Evolutionary conservation across 345 rosid species (phyloP).

Genomic region (Salix caprea): DNA sequence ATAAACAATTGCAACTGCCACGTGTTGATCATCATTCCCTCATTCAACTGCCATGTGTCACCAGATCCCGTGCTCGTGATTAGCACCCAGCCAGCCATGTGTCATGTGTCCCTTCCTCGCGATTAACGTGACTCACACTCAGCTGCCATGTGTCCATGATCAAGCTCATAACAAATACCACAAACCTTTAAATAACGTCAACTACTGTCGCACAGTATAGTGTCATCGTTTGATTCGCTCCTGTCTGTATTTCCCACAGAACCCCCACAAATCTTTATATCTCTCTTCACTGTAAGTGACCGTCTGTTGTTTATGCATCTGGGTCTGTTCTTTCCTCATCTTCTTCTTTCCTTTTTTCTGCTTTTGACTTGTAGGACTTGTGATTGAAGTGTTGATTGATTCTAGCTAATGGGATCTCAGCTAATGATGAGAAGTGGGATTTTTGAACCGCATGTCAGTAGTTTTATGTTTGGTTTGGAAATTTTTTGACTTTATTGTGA

Average conservation of each 20-base stretch:
- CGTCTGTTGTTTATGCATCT: not conserved
- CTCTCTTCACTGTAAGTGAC: constrained; percentile 47
- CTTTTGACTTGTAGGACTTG: not conserved
- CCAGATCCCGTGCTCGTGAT: no score
- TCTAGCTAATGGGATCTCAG: not conserved
- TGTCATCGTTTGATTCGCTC: constrained; percentile 43
- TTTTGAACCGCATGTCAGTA: not conserved
- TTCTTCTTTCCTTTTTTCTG: not conserved
- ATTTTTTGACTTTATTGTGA: not conserved
- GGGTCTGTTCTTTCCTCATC: constrained; percentile 2
- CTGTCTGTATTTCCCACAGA: constrained; percentile 31
- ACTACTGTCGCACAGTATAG: constrained; percentile 41
- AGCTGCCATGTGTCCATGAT: no score
- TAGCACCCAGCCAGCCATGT: no score
- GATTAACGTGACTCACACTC: no score
- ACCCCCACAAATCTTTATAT: constrained; percentile 22
- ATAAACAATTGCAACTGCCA: no score
- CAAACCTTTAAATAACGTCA: constrained; percentile 36
- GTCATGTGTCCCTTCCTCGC: no score
- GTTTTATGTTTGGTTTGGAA: not conserved
- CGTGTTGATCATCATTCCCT: no score
- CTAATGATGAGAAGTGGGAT: not conserved
- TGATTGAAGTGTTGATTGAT: constrained; percentile 7
- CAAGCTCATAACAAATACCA: no score
- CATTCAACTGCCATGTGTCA: no score